phyloP scores from a whole-genome alignment of 1,284 basidiomycete genomes.

The Wallemia mellicola region DNA sequence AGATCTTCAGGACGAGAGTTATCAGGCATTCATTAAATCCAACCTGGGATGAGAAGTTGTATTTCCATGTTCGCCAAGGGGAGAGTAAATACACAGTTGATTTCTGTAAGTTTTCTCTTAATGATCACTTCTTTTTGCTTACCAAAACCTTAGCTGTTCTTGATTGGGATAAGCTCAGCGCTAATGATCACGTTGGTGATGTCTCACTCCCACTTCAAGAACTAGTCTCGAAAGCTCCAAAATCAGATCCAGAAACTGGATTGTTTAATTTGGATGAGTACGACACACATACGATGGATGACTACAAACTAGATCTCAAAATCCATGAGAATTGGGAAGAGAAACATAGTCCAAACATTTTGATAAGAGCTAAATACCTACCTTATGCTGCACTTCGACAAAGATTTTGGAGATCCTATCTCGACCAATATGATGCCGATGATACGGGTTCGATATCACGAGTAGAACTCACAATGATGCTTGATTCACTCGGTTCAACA shows the following conservation, averaged over 20 bases:
- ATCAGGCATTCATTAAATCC: constrained; percentile 69
- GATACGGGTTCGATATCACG: constrained; percentile 48
- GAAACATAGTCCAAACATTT: constrained; percentile 24
- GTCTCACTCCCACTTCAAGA: constrained; percentile 35
- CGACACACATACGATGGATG: constrained; percentile 30
- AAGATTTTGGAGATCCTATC: constrained; percentile 69
- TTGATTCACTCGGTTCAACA: constrained; percentile 85
- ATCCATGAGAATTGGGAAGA: constrained; percentile 34
- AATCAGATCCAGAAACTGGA: constrained; percentile 37
- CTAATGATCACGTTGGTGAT: constrained; percentile 63
- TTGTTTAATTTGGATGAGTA: constrained; percentile 31
- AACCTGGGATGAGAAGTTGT: constrained; percentile 75
- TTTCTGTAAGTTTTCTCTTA: too few species aligned
- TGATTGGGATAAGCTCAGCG: constrained; percentile 79
- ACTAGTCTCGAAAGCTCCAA: constrained; percentile 37
- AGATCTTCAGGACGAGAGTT: constrained; percentile 76
- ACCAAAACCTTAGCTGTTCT: too few species aligned
- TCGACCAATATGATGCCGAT: constrained; percentile 70
- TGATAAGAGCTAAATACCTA: constrained; percentile 57
- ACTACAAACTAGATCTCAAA: constrained; percentile 28
- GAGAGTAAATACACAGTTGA: constrained; percentile 49
- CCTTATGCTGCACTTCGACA: constrained; percentile 74
- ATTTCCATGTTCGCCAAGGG: constrained; percentile 75
- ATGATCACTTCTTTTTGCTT: too few species aligned
- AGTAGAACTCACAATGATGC: constrained; percentile 77